Evolutionary conservation across 306 rosid genomes (phyloP), one percentile per base, ranked within the genome.

Genomic region (Ormosia emarginata): DNA sequence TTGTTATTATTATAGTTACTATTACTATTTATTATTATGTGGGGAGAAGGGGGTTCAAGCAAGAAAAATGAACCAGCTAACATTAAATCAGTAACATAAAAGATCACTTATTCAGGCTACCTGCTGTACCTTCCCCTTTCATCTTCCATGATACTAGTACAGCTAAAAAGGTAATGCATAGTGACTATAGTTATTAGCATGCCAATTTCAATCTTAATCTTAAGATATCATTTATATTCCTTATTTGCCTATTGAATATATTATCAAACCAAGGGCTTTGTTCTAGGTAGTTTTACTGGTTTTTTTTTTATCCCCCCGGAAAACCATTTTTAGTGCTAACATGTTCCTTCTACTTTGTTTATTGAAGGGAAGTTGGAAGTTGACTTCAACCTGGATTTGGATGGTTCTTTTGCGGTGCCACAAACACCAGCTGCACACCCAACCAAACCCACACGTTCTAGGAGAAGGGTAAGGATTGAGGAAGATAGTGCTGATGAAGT

Each of bases 381-480:
- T 57, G 88, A 87, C n/a, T 84, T 85, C 78, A 62, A 90, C 81
- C 73, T 92, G 69, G 92, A 93, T 67, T 79, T 80, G 82, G 81
- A 57, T 72, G 86, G 61, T 47, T 74, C 89, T 32, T 79, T 57
- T 43, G 84, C 71, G 72, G 83, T 84, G 52, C 90, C 90, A 34
- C 83, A 92, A 78, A 93, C 97, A 61, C 92, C 97, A 65, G 91
- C 83, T 77, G 91, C 90, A 56, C 83, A 84, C 57, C 66, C 89
- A 47, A 73, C 83, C 10, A 90, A 77, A 73, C 68, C 92, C 5
- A 10, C 87, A 11, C 87, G 90, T 79, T 41, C 90, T 47, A 87
- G 90, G 86, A 93, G 94, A 90, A 85, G 90, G 81, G 92, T 76
- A 63, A 85, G 90, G 86, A 75, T 78, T n/a, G 92, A 90, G 75